phyloP scores from a whole-genome alignment of 2,329 filamentous ascomycete genomes.

The Trichoderma breve region DNA sequence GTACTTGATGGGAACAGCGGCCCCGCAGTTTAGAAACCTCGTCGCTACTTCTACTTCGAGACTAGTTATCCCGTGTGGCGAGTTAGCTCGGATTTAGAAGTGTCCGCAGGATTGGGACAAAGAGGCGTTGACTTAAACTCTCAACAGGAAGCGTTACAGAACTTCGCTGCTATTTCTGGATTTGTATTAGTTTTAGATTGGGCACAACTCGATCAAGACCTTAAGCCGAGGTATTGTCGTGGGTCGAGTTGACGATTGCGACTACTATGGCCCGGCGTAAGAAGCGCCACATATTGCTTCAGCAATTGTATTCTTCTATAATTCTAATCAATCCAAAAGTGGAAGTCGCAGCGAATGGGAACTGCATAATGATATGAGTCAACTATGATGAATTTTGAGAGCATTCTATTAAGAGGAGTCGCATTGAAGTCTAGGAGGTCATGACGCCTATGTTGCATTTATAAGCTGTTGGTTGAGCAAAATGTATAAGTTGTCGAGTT shows the following conservation, averaged over 20 bases:
- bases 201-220: neutral
- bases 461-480: neutral
- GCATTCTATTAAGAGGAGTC: neutral
- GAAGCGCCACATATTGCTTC: neutral
- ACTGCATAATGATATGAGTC: neutral
- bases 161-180: neutral
- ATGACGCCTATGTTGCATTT: neutral
- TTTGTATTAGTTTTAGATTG: neutral
- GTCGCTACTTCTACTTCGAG: neutral
- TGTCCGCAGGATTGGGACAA: neutral
- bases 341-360: neutral
- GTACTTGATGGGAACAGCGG: neutral
- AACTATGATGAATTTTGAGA: neutral
- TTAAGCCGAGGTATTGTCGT: neutral
- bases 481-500: neutral
- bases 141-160: neutral
- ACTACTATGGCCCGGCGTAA: neutral
- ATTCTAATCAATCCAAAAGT: neutral
- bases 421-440: neutral
- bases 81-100: neutral
- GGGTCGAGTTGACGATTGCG: neutral
- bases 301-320: neutral
- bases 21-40: neutral
- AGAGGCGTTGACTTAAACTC: neutral
- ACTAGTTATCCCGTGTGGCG: neutral